Evolutionary conservation across 768 basidiomycete genomes (phyloP), one percentile per base, ranked within the genome.

Genomic region (Lactarius vividus): DNA sequence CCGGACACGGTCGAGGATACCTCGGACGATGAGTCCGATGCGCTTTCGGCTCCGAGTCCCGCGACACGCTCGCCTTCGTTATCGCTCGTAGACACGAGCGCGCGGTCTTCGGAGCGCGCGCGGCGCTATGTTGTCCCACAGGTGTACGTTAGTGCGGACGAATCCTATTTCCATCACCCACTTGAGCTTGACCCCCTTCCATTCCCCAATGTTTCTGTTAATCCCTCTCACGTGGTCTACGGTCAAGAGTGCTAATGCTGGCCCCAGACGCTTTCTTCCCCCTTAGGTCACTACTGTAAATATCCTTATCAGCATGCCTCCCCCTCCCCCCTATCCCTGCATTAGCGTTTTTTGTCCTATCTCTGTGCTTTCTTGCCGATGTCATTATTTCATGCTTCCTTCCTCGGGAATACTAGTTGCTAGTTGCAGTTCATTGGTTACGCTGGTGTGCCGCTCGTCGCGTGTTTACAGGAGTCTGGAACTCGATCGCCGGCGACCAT

Each of bases 11-110:
- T 92, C 81, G 90, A 92, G 75, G 91, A 92, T 76, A 84, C 83
- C 42, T 92, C 91, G 54, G 91, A 92, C 77, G 91, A 92, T 78
- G 91, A 92, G 79, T 91, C 90, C 18, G 91, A 92, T 71, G 78
- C 83, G 5, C 83, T 81, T 11, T 82, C 83, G 11, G 87, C 88
- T 8, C 88, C 87, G 57, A 87, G 68, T 40, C 61, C 56, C 4
- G 53, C 84, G 56, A 80, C 82, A 70, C 80, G 81, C 69, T 88
- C 88, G 49, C 80, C 79, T 69, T 82, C 85, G 20, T 83, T 86
- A 66, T 80, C 80, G 61, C 78, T 84, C 60, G 70, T 79, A 53
- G 83, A 86, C 23, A 28, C 44, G n/a, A 49, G 57, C 10, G 64
- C 60, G 60, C 59, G 66, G 57, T 59, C 66, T 59, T 63, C 66